Conservation (phyloP, 2,329 filamentous ascomycete species). For the Penicillium psychrosexuale region DNA sequence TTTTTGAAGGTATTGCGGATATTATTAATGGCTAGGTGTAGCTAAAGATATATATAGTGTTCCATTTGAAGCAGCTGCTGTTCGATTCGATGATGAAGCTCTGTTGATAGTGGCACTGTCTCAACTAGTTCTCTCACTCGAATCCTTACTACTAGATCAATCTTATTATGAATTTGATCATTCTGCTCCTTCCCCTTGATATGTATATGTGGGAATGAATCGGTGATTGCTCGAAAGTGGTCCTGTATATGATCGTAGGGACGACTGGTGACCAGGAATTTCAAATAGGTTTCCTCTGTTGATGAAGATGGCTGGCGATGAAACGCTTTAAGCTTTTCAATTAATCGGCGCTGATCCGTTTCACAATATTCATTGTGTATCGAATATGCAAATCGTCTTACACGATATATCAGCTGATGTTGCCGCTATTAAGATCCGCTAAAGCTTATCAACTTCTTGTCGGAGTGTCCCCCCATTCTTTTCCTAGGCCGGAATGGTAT, state of each 20-base stretch:
- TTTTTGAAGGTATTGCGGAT: conserved; percentile 5
- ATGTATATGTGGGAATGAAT: conserved; percentile 8
- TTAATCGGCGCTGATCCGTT: neutral
- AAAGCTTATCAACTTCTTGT: conserved; percentile 13
- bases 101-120: neutral
- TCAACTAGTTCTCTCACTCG: conserved; percentile 12
- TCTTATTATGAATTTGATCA: conserved; percentile 12
- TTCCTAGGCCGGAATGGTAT: conserved; percentile 16
- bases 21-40: conserved; percentile 18
- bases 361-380: conserved; percentile 12
- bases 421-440: conserved; percentile 11
- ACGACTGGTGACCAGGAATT: conserved; percentile 21
- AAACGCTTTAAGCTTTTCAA: conserved; percentile 10
- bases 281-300: conserved; percentile 3
- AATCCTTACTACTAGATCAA: conserved; percentile 12
- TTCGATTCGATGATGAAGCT: conserved; percentile 5
- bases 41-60: conserved; percentile 23
- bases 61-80: conserved; percentile 17
- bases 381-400: conserved; percentile 11
- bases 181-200: conserved; percentile 15
- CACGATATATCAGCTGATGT: neutral
- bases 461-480: conserved; percentile 20
- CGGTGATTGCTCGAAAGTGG: conserved; percentile 1
- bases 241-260: conserved; percentile 16
- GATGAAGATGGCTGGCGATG: neutral